Evolutionary conservation across 352 stramenopile genomes (phyloP).

Genomic region (Pythium aristosporum): DNA sequence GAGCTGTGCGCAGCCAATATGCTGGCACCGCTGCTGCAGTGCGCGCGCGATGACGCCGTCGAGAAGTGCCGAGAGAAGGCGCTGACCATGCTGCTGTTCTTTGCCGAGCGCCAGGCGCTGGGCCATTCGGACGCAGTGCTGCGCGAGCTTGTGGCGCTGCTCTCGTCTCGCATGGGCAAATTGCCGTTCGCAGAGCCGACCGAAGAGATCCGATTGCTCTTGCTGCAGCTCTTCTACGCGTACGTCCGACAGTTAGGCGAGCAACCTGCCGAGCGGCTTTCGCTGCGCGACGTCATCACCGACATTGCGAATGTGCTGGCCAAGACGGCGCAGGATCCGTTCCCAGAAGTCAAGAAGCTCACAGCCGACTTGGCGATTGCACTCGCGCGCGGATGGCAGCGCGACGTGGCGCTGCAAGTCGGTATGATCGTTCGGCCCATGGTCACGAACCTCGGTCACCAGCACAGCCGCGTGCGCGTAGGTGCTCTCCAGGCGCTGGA

Average conservation of each 20-base stretch:
- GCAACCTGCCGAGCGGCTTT: constrained; percentile 12
- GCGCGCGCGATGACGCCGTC: constrained; percentile 47
- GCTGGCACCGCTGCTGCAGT: constrained; percentile 48
- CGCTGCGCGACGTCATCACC: constrained; percentile 57
- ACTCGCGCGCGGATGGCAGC: constrained; percentile 50
- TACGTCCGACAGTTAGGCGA: constrained; percentile 57
- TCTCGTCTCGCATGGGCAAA: constrained; percentile 61
- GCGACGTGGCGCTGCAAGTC: constrained; percentile 64
- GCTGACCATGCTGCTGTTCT: constrained; percentile 54
- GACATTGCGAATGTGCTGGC: constrained; percentile 69
- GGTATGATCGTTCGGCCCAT: constrained; percentile 65
- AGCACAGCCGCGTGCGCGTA: constrained; percentile 81
- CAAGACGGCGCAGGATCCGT: constrained; percentile 71
- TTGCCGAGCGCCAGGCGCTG: constrained; percentile 49
- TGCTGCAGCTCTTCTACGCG: constrained; percentile 55
- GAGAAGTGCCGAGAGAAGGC: constrained; percentile 82
- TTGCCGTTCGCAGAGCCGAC: constrained; percentile 75
- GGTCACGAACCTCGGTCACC: constrained; percentile 69
- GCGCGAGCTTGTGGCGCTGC: constrained; percentile 48
- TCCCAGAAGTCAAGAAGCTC: constrained; percentile 82
- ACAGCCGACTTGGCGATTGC: constrained; percentile 60
- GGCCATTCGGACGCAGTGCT: constrained; percentile 40
- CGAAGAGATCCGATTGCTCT: constrained; percentile 75
- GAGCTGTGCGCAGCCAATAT: constrained; percentile 46
- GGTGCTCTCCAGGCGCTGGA: constrained; percentile 75